phyloP scores from a whole-genome alignment of 2,329 filamentous ascomycete genomes.

The Stemphylium beticola region DNA sequence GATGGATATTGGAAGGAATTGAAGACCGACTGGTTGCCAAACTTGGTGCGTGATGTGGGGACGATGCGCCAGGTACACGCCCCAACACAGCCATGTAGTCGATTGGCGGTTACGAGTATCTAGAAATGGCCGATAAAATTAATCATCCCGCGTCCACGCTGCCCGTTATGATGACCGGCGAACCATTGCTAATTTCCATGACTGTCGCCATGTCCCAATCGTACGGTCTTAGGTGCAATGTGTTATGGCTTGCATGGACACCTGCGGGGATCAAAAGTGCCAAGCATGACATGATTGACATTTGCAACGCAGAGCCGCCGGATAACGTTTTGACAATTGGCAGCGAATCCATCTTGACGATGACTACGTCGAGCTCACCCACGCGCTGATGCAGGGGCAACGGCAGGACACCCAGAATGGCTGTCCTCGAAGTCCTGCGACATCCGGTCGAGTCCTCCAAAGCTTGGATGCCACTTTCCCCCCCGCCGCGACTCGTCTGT shows the following conservation, averaged over 20 bases:
- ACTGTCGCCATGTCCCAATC: constrained; percentile 31
- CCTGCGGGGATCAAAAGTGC: constrained; percentile 15
- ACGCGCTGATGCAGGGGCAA: constrained; percentile 35
- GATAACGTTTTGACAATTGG: constrained; percentile 18
- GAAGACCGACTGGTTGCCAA: constrained; percentile 77
- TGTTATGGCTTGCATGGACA: constrained; percentile 25
- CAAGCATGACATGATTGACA: constrained; percentile 8
- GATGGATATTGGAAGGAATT: constrained; percentile 86
- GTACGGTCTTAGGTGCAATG: constrained; percentile 31
- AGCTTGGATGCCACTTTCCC: constrained; percentile 19
- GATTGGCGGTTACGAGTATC: constrained; percentile 8
- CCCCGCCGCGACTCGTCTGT: constrained; percentile 31
- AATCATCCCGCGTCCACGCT: constrained; percentile 32
- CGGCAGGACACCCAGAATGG: constrained; percentile 11
- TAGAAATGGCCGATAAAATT: constrained; percentile 18
- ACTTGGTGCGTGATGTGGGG: constrained; percentile 30
- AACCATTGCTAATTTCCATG: constrained; percentile 36
- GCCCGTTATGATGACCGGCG: constrained; percentile 28
- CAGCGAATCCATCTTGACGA: constrained; percentile 10
- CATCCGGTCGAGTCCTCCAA: constrained; percentile 21
- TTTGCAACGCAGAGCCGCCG: constrained; percentile 28
- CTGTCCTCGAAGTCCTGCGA: constrained; percentile 21
- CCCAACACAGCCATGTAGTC: constrained; percentile 14
- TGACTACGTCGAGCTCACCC: constrained; percentile 5
- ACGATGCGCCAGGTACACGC: constrained; percentile 11